phyloP scores from a whole-genome alignment of 352 stramenopile genomes.

The Pythium phragmiticola region DNA sequence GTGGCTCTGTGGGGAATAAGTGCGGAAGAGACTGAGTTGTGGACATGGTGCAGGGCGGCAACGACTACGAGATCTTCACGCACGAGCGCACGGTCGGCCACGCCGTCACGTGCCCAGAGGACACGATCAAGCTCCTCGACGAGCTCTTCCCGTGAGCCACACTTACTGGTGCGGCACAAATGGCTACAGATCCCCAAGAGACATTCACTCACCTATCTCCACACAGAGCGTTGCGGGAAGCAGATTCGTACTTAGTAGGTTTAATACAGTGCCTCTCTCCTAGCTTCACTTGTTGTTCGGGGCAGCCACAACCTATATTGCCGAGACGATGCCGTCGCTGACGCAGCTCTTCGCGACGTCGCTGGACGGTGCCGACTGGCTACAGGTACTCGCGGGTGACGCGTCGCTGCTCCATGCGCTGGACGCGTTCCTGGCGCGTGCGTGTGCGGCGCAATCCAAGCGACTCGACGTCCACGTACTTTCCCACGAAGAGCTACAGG shows the following conservation, averaged over 20 bases:
- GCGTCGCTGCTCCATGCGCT: constrained; percentile 23
- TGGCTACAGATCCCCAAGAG: constrained; percentile 8
- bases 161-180: background rate
- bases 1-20: background rate
- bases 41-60: constrained; percentile 76
- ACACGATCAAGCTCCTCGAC: constrained; percentile 96
- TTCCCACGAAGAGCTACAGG: constrained; percentile 6
- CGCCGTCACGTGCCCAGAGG: constrained; percentile 94
- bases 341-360: constrained; percentile 3
- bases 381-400: constrained; percentile 12
- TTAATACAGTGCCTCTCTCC: constrained; percentile 2
- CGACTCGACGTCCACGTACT: constrained; percentile 10
- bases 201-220: constrained; percentile 8
- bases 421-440: constrained; percentile 29
- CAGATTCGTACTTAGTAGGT: constrained; percentile 23
- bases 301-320: constrained; percentile 1
- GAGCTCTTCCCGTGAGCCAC: constrained; percentile 90
- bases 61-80: constrained; percentile 99
- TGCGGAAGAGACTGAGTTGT: background rate
- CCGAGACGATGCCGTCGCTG: constrained; percentile 10
- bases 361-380: constrained; percentile 23
- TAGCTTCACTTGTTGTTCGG: background rate
- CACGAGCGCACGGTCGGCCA: constrained; percentile 96
- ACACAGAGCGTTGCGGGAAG: constrained; percentile 27
- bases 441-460: constrained; percentile 18